Evolutionary conservation across 495 filamentous ascomycete genomes (phyloP).

Genomic region (Hamigera avellanea): DNA sequence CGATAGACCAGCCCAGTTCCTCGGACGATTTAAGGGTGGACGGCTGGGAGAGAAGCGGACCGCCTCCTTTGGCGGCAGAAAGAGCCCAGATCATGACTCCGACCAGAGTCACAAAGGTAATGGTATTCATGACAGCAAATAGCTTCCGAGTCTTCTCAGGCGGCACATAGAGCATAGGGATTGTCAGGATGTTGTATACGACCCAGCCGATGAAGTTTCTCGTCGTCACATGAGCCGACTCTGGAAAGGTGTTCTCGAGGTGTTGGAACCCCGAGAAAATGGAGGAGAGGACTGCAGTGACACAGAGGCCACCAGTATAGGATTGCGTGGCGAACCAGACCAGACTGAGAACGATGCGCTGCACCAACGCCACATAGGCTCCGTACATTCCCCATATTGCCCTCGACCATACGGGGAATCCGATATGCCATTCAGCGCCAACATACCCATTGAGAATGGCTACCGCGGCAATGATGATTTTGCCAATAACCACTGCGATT

Average conservation of each 20-base stretch:
- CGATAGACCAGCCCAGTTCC: constrained; percentile 11
- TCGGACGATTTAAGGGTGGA: constrained; percentile 4
- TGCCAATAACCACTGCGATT: constrained; percentile 11
- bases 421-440: constrained; percentile 10
- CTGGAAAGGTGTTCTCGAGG: constrained; percentile 20
- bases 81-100: constrained; percentile 22
- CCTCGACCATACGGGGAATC: constrained; percentile 12
- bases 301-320: constrained; percentile 14
- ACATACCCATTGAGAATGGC: constrained; percentile 4
- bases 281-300: constrained; percentile 15
- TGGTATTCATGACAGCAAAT: constrained; percentile 10
- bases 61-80: constrained; percentile 11
- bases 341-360: constrained; percentile 2
- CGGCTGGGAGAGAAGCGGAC: constrained; percentile 9
- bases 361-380: constrained; percentile 4
- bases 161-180: constrained; percentile 18
- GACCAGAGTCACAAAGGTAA: constrained; percentile 10
- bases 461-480: constrained; percentile 7
- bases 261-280: constrained; percentile 18
- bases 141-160: constrained; percentile 14
- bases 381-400: constrained; percentile 5
- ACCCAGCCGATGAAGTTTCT: constrained; percentile 17
- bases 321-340: constrained; percentile 8
- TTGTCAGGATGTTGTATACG: constrained; percentile 16
- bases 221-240: constrained; percentile 13